Percentiles rank a stretch among this genome's conserved stretches.
phyloP scores from a whole-genome alignment of 345 rosid genomes.

The Eucalyptus sp. region DNA sequence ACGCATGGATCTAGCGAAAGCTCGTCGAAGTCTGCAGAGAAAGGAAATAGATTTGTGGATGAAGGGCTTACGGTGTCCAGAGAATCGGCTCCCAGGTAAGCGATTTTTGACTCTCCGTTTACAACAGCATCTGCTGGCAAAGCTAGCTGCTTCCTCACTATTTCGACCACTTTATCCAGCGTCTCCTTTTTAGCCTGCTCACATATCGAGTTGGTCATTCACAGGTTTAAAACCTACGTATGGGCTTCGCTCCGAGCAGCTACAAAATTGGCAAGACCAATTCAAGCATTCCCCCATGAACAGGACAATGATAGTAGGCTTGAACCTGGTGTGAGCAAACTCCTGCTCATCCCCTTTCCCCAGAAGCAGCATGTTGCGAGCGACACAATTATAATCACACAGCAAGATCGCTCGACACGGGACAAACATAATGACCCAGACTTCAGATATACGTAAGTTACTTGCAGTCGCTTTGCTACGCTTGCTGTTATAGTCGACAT shows the following conservation, averaged over 20 bases:
- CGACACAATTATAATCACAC: accelerated
- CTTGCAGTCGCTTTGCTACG: background rate
- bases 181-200: conserved; percentile 12
- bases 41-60: background rate
- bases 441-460: background rate
- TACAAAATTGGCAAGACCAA: background rate
- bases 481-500: background rate
- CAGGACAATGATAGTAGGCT: background rate
- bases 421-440: background rate
- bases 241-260: background rate
- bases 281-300: background rate
- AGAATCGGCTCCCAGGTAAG: conserved; percentile 35
- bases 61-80: conserved; percentile 29
- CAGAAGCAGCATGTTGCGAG: background rate
- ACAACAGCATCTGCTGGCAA: conserved; percentile 12
- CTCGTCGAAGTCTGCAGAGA: accelerated
- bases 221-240: background rate
- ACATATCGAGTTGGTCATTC: background rate
- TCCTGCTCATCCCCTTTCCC: background rate
- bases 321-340: background rate
- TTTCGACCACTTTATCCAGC: conserved; percentile 16
- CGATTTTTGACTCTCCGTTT: conserved; percentile 27
- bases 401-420: background rate
- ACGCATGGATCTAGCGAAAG: background rate
- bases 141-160: conserved; percentile 39